Evolutionary conservation across 352 stramenopile species (phyloP).

Genomic region (Phytophthora pisi): DNA sequence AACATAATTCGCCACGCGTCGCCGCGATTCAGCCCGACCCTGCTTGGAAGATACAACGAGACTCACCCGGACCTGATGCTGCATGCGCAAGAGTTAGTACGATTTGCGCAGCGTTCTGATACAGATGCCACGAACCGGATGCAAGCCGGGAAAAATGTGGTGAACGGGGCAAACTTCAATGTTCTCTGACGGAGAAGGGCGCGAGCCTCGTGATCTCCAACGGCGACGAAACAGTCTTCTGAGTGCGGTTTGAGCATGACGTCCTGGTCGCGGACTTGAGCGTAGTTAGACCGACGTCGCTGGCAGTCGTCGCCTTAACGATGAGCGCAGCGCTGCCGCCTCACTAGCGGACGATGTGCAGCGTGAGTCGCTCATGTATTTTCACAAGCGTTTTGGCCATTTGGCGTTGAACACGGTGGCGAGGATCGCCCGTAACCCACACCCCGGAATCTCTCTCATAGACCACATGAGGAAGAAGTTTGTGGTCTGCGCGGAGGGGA

Average conservation of each 20-base stretch:
- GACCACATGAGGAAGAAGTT: neutral
- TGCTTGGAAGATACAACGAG: constrained; percentile 8
- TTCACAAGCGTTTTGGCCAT: neutral
- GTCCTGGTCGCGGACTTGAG: no score
- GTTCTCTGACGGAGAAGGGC: no score
- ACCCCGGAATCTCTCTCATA: neutral
- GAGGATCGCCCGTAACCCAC: neutral
- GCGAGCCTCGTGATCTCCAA: no score
- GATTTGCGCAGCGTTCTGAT: constrained; percentile 2
- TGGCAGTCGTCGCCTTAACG: no score
- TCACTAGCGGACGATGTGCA: neutral
- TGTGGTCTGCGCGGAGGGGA: no score
- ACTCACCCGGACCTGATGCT: neutral
- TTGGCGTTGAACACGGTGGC: neutral
- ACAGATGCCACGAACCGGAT: neutral
- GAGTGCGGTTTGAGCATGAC: no score
- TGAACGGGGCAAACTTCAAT: no score
- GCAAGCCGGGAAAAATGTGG: constrained; percentile 2
- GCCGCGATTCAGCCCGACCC: constrained; percentile 2
- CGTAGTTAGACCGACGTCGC: no score
- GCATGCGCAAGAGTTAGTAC: constrained; percentile 3
- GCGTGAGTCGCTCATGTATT: neutral
- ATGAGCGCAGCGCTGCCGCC: no score
- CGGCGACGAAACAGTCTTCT: no score
- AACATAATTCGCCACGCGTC: neutral